Evolutionary conservation across 257 asterid genomes (phyloP).

Genomic region (Agastache rugosa): DNA sequence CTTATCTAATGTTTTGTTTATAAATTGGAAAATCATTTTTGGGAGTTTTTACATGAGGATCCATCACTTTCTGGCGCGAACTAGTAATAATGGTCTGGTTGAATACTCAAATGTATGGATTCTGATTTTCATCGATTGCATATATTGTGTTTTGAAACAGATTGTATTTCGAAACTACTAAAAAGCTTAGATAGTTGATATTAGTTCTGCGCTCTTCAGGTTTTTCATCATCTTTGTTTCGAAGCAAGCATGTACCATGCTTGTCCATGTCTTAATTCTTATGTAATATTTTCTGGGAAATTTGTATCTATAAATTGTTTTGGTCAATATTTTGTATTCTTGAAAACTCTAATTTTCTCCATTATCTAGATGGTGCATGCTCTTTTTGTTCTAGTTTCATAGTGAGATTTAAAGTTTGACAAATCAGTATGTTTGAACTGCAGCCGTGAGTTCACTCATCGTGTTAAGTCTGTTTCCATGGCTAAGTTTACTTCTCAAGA

Average conservation of each 20-base stretch:
- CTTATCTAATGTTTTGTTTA: not conserved
- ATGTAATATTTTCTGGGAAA: slow-evolving; percentile 11
- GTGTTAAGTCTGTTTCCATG: slow-evolving; percentile 97
- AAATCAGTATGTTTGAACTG: slow-evolving; percentile 37
- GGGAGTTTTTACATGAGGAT: slow-evolving; percentile 2
- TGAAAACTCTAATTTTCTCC: not conserved
- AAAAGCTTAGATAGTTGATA: not conserved
- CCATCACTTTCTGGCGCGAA: slow-evolving; percentile 6
- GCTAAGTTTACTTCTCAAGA: slow-evolving; percentile 86
- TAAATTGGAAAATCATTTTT: slow-evolving; percentile 1
- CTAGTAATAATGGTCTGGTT: slow-evolving; percentile 17
- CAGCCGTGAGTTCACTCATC: slow-evolving; percentile 98
- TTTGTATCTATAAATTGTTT: not conserved
- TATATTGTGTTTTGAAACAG: not conserved
- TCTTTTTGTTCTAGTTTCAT: slow-evolving; percentile 4
- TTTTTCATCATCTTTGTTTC: not conserved
- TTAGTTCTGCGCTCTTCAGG: not conserved
- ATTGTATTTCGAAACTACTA: not conserved
- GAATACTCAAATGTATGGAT: slow-evolving; percentile 4
- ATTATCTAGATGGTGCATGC: slow-evolving; percentile 4
- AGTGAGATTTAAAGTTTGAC: slow-evolving; percentile 29
- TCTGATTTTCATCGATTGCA: slow-evolving; percentile 9
- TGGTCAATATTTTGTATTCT: not conserved
- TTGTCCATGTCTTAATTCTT: slow-evolving; percentile 11
- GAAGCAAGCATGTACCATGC: slow-evolving; percentile 1